Conservation (phyloP, 2,329 filamentous ascomycete genomes). For the Colletotrichum lindemuthianum region DNA sequence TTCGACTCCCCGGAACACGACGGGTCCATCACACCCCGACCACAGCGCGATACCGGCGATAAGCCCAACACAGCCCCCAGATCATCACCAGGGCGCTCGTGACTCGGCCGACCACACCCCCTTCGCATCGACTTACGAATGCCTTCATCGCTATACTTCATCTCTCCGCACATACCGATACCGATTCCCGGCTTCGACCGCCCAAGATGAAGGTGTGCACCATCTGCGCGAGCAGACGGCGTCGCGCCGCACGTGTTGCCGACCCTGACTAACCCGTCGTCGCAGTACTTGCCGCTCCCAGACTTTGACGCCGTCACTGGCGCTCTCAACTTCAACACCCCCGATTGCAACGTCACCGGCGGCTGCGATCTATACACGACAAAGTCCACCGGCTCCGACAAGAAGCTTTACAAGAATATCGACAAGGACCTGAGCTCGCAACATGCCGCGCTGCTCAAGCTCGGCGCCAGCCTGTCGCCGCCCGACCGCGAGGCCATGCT, state of each 20-base stretch:
- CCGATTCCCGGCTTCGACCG: slow-evolving; percentile 24
- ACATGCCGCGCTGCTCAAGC: slow-evolving; percentile 86
- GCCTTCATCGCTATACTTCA: slow-evolving; percentile 11
- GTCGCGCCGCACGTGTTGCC: slow-evolving; percentile 17
- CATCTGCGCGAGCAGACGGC: slow-evolving; percentile 20
- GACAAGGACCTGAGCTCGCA: slow-evolving; percentile 91
- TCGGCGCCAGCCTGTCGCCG: slow-evolving; percentile 88
- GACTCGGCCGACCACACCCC: background rate
- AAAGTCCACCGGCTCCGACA: slow-evolving; percentile 93
- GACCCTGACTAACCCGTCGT: slow-evolving; percentile 26
- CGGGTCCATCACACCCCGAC: slow-evolving; percentile 31
- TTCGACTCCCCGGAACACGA: slow-evolving; percentile 29
- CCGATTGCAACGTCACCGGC: slow-evolving; percentile 90
- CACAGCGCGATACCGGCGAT: slow-evolving; percentile 32
- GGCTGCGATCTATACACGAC: slow-evolving; percentile 98
- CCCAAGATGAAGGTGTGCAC: slow-evolving; percentile 38
- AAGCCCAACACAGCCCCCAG: slow-evolving; percentile 19
- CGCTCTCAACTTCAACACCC: slow-evolving; percentile 94
- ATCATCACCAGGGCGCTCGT: slow-evolving; percentile 3
- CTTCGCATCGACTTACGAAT: slow-evolving; percentile 14
- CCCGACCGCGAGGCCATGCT: slow-evolving; percentile 79
- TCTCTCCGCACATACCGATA: slow-evolving; percentile 5
- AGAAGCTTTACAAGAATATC: slow-evolving; percentile 97
- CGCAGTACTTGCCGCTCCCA: slow-evolving; percentile 87
- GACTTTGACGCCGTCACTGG: slow-evolving; percentile 92